Evolutionary conservation across 2,329 filamentous ascomycete genomes (phyloP).

Genomic region (Westerdykella sp.): DNA sequence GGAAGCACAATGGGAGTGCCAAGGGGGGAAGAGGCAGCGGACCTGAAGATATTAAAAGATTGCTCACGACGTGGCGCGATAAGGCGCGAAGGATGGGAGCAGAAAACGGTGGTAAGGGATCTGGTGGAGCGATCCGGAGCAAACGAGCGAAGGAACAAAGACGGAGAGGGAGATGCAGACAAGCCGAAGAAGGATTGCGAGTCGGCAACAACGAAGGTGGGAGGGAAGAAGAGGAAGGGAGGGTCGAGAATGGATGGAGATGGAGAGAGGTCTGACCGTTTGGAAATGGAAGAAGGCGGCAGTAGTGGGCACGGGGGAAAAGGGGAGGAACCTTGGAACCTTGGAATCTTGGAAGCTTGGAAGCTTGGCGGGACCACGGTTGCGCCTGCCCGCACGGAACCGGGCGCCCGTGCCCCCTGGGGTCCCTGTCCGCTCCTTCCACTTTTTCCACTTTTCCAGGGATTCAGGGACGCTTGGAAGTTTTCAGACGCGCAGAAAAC

Average conservation of each 20-base stretch:
- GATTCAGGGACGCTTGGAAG: not conserved
- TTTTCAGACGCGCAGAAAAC: not conserved
- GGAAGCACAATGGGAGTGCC: constrained; percentile 8
- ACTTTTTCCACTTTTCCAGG: no score
- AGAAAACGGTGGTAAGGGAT: constrained; percentile 35
- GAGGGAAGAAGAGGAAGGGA: constrained; percentile 3
- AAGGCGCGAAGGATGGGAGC: constrained; percentile 21
- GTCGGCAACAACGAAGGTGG: constrained; percentile 10
- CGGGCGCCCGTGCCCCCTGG: no score
- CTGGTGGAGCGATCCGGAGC: constrained; percentile 17
- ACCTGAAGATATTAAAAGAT: constrained; percentile 33
- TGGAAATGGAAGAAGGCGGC: not conserved
- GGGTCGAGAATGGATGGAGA: no score
- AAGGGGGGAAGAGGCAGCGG: constrained; percentile 10
- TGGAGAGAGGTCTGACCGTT: not conserved
- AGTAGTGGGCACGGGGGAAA: constrained; percentile 1
- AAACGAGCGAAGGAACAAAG: constrained; percentile 36
- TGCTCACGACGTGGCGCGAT: constrained; percentile 22
- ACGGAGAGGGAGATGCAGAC: constrained; percentile 5
- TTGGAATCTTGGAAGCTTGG: not conserved
- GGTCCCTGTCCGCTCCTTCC: no score
- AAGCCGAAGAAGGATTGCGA: constrained; percentile 9
- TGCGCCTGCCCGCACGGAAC: no score
- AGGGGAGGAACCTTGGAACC: constrained; percentile 6
- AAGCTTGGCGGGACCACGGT: no score